These are phyloP conservation scores for Williopsis jadinii DNA, from an alignment of 1,139 yeast species.

Conservation along the genomic window DNA sequence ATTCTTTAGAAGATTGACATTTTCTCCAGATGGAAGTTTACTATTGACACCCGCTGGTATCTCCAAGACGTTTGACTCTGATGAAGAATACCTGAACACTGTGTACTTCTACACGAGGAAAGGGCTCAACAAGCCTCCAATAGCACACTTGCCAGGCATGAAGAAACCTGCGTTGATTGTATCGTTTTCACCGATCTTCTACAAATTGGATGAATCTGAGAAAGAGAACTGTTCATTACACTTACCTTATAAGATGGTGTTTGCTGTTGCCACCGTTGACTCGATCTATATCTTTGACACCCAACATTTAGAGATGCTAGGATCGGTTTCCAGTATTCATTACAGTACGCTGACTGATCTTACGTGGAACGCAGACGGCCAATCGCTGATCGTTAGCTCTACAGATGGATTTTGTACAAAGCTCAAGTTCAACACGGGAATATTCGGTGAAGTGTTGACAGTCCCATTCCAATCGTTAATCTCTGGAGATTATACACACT, in stretches of 20 bases:
- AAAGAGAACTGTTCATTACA: conserved; percentile 32
- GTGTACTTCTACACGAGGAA: conserved; percentile 72
- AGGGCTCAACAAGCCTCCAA: conserved; percentile 61
- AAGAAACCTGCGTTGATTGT: conserved; percentile 81
- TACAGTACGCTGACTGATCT: conserved; percentile 85
- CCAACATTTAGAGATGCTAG: conserved; percentile 57
- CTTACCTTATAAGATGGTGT: conserved; percentile 71
- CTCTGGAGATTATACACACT: background rate
- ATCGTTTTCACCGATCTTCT: conserved; percentile 64
- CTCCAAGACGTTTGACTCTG: conserved; percentile 28
- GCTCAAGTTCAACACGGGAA: conserved; percentile 41
- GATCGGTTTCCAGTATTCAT: conserved; percentile 72
- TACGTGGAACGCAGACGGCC: conserved; percentile 77
- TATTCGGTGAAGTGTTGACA: conserved; percentile 40
- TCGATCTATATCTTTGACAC: conserved; percentile 83
- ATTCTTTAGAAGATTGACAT: conserved; percentile 76
- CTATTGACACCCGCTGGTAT: conserved; percentile 82
- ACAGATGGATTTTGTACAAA: conserved; percentile 91
- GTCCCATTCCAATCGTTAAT: conserved; percentile 12
- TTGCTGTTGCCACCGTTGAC: conserved; percentile 92
- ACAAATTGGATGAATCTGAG: conserved; percentile 30
- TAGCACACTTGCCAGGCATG: conserved; percentile 72
- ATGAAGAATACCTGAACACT: conserved; percentile 41
- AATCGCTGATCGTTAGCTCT: conserved; percentile 66
- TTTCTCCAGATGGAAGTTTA: conserved; percentile 85